Conservation (phyloP, 2,329 filamentous ascomycete species). For the Byssoonygena ceratinophila region DNA sequence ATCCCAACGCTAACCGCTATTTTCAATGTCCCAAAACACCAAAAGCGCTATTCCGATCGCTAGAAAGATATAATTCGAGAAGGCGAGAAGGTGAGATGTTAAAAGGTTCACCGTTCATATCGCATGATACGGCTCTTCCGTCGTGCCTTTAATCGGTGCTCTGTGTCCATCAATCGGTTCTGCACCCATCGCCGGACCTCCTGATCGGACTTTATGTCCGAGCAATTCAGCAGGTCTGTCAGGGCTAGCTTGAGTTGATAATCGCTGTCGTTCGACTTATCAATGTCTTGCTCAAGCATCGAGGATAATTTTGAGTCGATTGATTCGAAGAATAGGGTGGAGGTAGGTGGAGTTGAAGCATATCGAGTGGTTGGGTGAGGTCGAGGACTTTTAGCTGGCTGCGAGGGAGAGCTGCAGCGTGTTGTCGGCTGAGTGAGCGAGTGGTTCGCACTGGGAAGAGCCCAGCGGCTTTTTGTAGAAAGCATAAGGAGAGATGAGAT, state of each 20-base stretch:
- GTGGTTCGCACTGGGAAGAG: conserved; percentile 6
- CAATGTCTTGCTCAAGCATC: conserved; percentile 5
- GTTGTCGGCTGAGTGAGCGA: conserved; percentile 14
- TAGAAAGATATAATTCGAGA: neutral
- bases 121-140: conserved; percentile 15
- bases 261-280: conserved; percentile 16
- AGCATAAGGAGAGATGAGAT: conserved; percentile 6
- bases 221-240: conserved; percentile 18
- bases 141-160: conserved; percentile 17
- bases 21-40: neutral
- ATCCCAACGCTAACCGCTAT: neutral
- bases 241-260: conserved; percentile 18
- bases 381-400: conserved; percentile 1
- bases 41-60: neutral
- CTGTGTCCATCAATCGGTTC: conserved; percentile 19
- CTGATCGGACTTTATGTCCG: conserved; percentile 16
- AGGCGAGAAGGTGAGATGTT: neutral
- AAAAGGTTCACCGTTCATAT: neutral
- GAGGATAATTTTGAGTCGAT: conserved; percentile 6
- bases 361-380: conserved; percentile 9
- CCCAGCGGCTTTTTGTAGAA: conserved; percentile 9
- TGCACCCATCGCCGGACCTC: conserved; percentile 19
- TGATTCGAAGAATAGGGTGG: conserved; percentile 4
- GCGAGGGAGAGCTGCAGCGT: conserved; percentile 10
- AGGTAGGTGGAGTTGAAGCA: conserved; percentile 15